Evolutionary conservation across 1,139 yeast species (phyloP), one percentile per base, ranked within the genome.

Genomic region (Debaryomyces coudertii): DNA sequence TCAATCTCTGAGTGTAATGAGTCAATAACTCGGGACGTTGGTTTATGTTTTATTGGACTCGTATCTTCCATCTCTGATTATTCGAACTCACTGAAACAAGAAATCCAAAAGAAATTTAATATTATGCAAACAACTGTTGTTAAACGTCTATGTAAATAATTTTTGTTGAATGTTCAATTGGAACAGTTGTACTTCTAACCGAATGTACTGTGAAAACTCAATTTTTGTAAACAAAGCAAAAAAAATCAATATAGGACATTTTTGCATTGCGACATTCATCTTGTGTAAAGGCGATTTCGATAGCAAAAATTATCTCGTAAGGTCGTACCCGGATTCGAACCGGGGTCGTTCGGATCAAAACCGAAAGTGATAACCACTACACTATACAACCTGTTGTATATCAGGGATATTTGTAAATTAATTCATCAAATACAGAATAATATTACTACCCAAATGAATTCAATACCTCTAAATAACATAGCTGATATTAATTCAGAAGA

Each of bases 321-420:
- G 90, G 90, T 85, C 90, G 83, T 82, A 82, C 90, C 92, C 92
- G 92, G 93, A 84, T 84, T 86, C 93, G 92, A 86, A 85, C 92
- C 86, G 92, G 90, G 90, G 92, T 86, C 83, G 82, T 76, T 71
- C 84, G 92, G 90, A 85, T 72, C 78, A 73, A 66, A 73, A 72
- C 78, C 77, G 65, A 67, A 60, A 57, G 78, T 73, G 79, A 73
- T 73, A 71, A 71, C 78, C 78, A 62, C 68, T 63, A 63, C 68
- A 63, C 68, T 63, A 64, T 53, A 56, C 57, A 60, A 62, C 68
- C 68, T 2, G 18, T 7, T 22, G n/a, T 7, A 12, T 18, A 29
- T 16, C 8, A n/a, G 2, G 9, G 7, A 9, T 23, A 23, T 12
- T 24, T 23, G n/a, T 27, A 12, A 40, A 33, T n/a, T n/a, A n/a